phyloP scores from a whole-genome alignment of 179 eudicot genomes.

The Silene noctiflora region DNA sequence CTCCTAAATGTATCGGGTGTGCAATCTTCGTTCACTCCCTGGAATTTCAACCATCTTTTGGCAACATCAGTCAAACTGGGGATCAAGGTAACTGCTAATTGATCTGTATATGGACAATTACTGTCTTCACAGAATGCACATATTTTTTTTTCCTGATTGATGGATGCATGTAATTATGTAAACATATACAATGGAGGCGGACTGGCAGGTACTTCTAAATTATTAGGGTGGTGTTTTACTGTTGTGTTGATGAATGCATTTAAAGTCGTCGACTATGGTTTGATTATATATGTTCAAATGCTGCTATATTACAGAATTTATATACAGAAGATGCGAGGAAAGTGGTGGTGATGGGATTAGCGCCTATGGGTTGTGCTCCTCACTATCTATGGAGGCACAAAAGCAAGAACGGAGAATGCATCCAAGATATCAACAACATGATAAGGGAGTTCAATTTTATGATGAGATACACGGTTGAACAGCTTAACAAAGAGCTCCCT shows the following conservation, averaged over 20 bases:
- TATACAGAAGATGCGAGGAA: constrained; percentile 56
- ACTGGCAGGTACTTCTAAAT: too few relatives aligned
- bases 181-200: too few relatives aligned
- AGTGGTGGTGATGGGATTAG: constrained; percentile 76
- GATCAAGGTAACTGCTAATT: constrained; percentile 48
- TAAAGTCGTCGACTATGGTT: neutral
- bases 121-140: neutral
- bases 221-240: too few relatives aligned
- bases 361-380: constrained; percentile 92
- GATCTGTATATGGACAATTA: neutral
- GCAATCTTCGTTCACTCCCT: constrained; percentile 58
- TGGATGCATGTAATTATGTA: too few relatives aligned
- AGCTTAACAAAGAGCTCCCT: constrained; percentile 49
- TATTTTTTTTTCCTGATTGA: neutral
- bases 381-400: constrained; percentile 62
- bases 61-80: constrained; percentile 52
- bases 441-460: constrained; percentile 73
- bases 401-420: constrained; percentile 67
- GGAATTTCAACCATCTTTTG: constrained; percentile 69
- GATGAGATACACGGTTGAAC: constrained; percentile 59
- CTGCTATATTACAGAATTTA: constrained; percentile 41
- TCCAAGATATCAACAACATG: constrained; percentile 72
- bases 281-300: neutral
- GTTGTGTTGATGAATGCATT: too few relatives aligned
- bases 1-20: constrained; percentile 73